phyloP scores from a whole-genome alignment of 305 asterid species.

The Coffea humblotiana region DNA sequence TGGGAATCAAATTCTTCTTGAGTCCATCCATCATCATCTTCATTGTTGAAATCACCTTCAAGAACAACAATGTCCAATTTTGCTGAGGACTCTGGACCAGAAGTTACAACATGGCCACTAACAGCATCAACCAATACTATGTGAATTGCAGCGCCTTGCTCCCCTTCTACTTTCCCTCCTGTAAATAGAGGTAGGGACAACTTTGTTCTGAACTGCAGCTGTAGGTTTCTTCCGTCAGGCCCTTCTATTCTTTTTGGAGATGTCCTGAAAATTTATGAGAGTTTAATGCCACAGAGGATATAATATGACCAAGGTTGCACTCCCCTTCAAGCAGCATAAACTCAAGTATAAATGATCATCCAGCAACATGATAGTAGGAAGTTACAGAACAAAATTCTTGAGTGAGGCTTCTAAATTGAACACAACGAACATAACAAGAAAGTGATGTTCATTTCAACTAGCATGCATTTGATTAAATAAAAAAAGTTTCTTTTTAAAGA shows the following conservation, averaged over 20 bases:
- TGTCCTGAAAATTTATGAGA: slow-evolving; percentile 48
- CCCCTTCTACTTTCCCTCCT: slow-evolving; percentile 96
- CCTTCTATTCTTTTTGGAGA: slow-evolving; percentile 94
- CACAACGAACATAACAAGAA: neutral
- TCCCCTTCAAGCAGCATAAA: neutral
- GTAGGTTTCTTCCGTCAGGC: slow-evolving; percentile 78
- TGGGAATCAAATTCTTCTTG: slow-evolving; percentile 85
- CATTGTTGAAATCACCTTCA: slow-evolving; percentile 92
- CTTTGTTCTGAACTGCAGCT: slow-evolving; percentile 88
- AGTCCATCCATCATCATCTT: slow-evolving; percentile 89
- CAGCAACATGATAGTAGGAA: neutral
- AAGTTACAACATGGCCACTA: slow-evolving; percentile 66
- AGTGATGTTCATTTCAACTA: neutral
- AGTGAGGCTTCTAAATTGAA: neutral
- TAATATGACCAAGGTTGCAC: neutral
- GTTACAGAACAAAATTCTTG: neutral
- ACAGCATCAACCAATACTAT: slow-evolving; percentile 72
- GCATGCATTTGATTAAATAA: neutral
- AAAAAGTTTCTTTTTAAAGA: neutral
- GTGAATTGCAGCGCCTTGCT: slow-evolving; percentile 80
- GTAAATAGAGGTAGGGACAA: slow-evolving; percentile 91
- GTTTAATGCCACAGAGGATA: neutral
- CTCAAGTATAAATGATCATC: neutral
- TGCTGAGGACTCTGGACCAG: slow-evolving; percentile 79
- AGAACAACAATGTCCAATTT: slow-evolving; percentile 83